Conservation (phyloP, 2,329 filamentous ascomycete species). For the Taxawa tesnikishii region DNA sequence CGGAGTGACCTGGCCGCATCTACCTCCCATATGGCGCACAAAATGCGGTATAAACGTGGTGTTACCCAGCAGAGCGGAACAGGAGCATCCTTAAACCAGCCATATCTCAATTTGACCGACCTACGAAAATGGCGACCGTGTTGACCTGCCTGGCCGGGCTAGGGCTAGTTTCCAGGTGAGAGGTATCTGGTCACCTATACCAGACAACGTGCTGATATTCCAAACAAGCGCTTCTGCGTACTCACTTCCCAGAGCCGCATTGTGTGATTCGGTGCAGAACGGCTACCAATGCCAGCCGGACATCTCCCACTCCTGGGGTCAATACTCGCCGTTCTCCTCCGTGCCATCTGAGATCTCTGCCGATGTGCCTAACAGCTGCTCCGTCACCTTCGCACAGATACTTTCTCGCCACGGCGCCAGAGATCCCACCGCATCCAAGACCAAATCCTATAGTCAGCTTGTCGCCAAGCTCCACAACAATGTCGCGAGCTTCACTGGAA, state of each 20-base stretch:
- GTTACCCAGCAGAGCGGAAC: too few relatives aligned
- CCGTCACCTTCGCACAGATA: slow-evolving; percentile 66
- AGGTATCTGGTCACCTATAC: too few relatives aligned
- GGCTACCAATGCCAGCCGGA: slow-evolving; percentile 53
- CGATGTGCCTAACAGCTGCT: slow-evolving; percentile 53
- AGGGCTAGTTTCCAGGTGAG: too few relatives aligned
- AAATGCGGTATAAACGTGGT: too few relatives aligned
- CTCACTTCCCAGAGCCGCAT: slow-evolving; percentile 2
- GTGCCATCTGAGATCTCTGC: slow-evolving; percentile 54
- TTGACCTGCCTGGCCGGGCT: too few relatives aligned
- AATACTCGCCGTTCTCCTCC: slow-evolving; percentile 76
- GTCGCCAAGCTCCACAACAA: slow-evolving; percentile 54
- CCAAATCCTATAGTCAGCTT: slow-evolving; percentile 48
- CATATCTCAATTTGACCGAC: too few relatives aligned
- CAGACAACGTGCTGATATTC: too few relatives aligned
- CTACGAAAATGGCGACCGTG: too few relatives aligned
- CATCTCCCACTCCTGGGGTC: slow-evolving; percentile 64
- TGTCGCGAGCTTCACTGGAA: slow-evolving; percentile 42
- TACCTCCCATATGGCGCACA: too few relatives aligned
- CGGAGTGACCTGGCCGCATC: too few relatives aligned
- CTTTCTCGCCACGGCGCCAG: slow-evolving; percentile 78
- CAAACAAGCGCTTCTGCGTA: slow-evolving; percentile 2
- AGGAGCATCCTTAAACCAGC: too few relatives aligned
- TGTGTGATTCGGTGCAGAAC: slow-evolving; percentile 8
- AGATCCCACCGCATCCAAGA: slow-evolving; percentile 61